Base-by-base conservation (phyloP, 257 asterid species). In the Parsonsia alboflavescens region DNA sequence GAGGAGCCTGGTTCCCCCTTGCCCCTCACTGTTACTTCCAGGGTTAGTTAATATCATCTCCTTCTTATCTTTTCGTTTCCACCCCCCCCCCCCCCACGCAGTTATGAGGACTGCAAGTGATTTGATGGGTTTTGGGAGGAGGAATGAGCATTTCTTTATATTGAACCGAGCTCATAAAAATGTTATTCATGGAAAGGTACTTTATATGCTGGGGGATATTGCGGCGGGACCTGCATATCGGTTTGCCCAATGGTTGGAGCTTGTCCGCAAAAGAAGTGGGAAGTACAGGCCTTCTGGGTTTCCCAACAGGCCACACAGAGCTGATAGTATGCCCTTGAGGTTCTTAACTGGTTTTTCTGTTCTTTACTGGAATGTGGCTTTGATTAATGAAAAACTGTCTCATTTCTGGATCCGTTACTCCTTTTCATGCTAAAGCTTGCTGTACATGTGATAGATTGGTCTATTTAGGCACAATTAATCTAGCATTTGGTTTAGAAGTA, bases 181-280 rank as follows among this genome's bases (percentile, higher is more conserved):
- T 69, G 65, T 33, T 70, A 26, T 9, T 61, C 36, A 39, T 71
- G 66, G 68, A 50, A 50, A 95, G 99, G 99, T 92, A 74, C 82
- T 92, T 93, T 95, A 86, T 84, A 90, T 92, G 99, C 85, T 94
- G 84, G 99, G 99, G 80, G 99, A 95, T 74, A 92, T 95, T 65
- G 88, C 97, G 16, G 91, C 97, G 17, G 98, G 96, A 75, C 96
- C 99, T 28, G 97, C 97, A 26, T 87, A 89, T 77, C 82, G 97
- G 81, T 92, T 95, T 73, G 88, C 96, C 7, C 97, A 95, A 89
- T 95, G 99, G 99, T 85, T 95, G 87, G 99, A 92, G 81, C 91
- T 90, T 76, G 99, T 90, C n/a, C 97, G 99, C 61, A 90, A 88
- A 80, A 92, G 99, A 62, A 94, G 98, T 80, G 84, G 93, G 77